Percentiles rank a stretch among this genome's conserved stretches.
These are phyloP conservation scores for Phoenix dactylifera DNA, from an alignment of 176 grass and related monocot genomes.

Conservation along the genomic window DNA sequence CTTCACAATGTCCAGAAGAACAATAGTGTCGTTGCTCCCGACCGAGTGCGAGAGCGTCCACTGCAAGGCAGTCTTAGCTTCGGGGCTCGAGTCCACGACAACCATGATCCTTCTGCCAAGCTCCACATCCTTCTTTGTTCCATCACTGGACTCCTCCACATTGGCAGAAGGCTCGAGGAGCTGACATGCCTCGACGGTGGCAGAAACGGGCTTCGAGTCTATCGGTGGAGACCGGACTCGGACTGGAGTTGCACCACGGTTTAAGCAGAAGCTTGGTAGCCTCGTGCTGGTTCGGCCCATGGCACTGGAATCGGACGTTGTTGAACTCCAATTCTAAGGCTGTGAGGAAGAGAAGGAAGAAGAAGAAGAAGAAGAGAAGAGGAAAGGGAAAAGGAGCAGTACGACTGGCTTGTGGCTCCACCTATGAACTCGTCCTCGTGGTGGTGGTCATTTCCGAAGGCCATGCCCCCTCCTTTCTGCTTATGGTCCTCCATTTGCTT, in stretches of 20 bases:
- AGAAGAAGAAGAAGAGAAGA: background rate
- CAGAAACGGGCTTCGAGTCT: conserved; percentile 13
- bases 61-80: conserved; percentile 54
- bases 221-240: conserved; percentile 14
- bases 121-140: background rate
- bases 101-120: conserved; percentile 54
- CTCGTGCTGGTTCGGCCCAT: conserved; percentile 25
- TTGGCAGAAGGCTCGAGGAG: too few species aligned
- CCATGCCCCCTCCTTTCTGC: too few species aligned
- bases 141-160: background rate
- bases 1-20: conserved; percentile 54
- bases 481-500: too few species aligned
- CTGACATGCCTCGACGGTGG: background rate
- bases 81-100: conserved; percentile 34
- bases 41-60: conserved; percentile 76
- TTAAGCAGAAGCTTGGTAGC: conserved; percentile 48
- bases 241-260: conserved; percentile 26
- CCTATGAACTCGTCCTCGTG: background rate
- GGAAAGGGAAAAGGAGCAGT: background rate
- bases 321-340: too few species aligned
- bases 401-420: conserved; percentile 31
- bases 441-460: too few species aligned
- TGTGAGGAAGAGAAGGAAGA: too few species aligned
- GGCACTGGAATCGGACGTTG: background rate
- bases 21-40: conserved; percentile 38